phyloP scores from a whole-genome alignment of 1,284 basidiomycete genomes.

The Boletus semigastroideus region DNA sequence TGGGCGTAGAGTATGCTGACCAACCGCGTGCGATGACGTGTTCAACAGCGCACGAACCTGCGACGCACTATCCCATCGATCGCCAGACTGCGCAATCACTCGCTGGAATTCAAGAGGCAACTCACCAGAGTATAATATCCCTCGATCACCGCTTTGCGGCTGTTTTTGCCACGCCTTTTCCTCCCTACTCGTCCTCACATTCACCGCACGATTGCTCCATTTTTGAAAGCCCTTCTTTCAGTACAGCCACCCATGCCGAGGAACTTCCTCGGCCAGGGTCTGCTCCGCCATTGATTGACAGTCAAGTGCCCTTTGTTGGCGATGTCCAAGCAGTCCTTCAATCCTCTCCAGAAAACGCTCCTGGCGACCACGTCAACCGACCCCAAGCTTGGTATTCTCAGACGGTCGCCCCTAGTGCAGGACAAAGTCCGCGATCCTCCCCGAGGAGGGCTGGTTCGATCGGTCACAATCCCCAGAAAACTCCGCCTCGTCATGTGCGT shows the following conservation, averaged over 20 bases:
- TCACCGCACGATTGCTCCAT: conserved; percentile 31
- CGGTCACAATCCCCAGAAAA: conserved; percentile 33
- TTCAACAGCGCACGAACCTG: conserved; percentile 12
- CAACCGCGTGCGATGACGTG: conserved; percentile 18
- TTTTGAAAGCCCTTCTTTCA: conserved; percentile 23
- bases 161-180: conserved; percentile 32
- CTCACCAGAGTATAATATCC: conserved; percentile 18
- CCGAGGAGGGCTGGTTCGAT: conserved; percentile 34
- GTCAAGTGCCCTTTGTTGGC: conserved; percentile 27
- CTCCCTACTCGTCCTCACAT: conserved; percentile 33
- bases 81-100: conserved; percentile 20
- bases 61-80: conserved; percentile 20
- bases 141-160: conserved; percentile 28
- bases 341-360: conserved; percentile 12
- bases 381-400: conserved; percentile 29
- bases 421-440: conserved; percentile 35
- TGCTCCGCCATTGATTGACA: conserved; percentile 33
- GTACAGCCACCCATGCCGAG: conserved; percentile 22
- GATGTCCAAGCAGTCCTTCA: conserved; percentile 25
- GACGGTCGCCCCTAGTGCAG: conserved; percentile 7
- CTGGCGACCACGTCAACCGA: conserved; percentile 18
- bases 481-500: conserved; percentile 33
- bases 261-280: conserved; percentile 30
- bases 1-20: conserved; percentile 20
- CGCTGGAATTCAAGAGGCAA: conserved; percentile 16